These are phyloP conservation scores for Trichocladium antarcticum DNA, from an alignment of 495 filamentous ascomycete species.

Conservation along the genomic window DNA sequence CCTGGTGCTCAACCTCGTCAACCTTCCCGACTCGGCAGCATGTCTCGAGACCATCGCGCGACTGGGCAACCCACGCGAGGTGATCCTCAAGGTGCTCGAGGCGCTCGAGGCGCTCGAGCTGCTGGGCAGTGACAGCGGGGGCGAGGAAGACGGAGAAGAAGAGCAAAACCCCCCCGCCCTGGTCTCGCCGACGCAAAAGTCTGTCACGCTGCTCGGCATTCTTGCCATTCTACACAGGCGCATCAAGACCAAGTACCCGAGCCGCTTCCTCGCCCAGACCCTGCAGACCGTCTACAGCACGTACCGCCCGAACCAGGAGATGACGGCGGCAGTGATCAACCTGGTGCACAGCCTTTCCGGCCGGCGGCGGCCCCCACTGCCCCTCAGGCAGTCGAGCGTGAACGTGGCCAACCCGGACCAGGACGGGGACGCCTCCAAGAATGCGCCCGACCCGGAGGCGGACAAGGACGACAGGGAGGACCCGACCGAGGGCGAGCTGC, in stretches of 20 bases:
- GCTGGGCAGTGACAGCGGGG: slow-evolving; percentile 37
- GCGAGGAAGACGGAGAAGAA: slow-evolving; percentile 21
- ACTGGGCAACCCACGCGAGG: slow-evolving; percentile 85
- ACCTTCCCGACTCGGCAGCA: slow-evolving; percentile 57
- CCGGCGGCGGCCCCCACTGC: slow-evolving; percentile 60
- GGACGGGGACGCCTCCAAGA: slow-evolving; percentile 36
- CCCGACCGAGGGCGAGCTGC: slow-evolving; percentile 49
- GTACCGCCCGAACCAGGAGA: slow-evolving; percentile 52
- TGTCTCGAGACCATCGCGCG: slow-evolving; percentile 69
- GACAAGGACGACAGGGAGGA: slow-evolving; percentile 43
- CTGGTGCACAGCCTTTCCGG: slow-evolving; percentile 66
- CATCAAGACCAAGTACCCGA: slow-evolving; percentile 83
- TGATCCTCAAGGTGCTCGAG: slow-evolving; percentile 80
- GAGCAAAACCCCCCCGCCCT: slow-evolving; percentile 12
- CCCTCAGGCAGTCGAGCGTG: slow-evolving; percentile 54
- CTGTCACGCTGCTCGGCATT: slow-evolving; percentile 67
- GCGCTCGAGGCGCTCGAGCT: slow-evolving; percentile 58
- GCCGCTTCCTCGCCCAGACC: slow-evolving; percentile 83
- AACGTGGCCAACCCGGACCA: slow-evolving; percentile 40
- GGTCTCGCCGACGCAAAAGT: slow-evolving; percentile 40
- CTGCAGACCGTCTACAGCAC: slow-evolving; percentile 63
- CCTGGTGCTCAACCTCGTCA: slow-evolving; percentile 72
- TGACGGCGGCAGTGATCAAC: slow-evolving; percentile 62
- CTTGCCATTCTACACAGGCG: slow-evolving; percentile 75
- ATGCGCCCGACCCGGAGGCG: slow-evolving; percentile 74